These are phyloP conservation scores for Tricholoma matsutake DNA, from an alignment of 768 basidiomycete genomes.

Conservation along the genomic window DNA sequence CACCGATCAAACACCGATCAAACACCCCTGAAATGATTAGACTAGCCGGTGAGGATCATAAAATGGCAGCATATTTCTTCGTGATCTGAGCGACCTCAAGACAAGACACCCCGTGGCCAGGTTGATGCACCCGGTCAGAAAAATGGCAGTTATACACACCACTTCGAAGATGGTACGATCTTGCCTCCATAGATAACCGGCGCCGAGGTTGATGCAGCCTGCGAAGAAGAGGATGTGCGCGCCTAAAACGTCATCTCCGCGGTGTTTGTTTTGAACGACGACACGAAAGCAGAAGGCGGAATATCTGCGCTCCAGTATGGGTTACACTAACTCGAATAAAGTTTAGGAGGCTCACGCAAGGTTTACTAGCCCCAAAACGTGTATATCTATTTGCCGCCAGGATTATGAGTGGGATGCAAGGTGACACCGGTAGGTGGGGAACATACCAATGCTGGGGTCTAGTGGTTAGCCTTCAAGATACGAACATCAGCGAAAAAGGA, in stretches of 20 bases:
- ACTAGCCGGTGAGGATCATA: no score
- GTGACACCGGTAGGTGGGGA: background rate
- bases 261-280: conserved; percentile 3
- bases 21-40: no score
- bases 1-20: no score
- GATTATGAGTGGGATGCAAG: background rate
- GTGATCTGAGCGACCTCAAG: background rate
- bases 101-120: background rate
- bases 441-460: background rate
- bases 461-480: background rate
- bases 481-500: background rate
- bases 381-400: background rate
- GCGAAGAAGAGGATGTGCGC: conserved; percentile 12
- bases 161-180: background rate
- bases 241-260: conserved; percentile 8
- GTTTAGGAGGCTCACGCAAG: conserved; percentile 9
- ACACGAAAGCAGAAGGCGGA: conserved; percentile 7
- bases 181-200: conserved; percentile 7
- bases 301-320: conserved; percentile 5
- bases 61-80: no score
- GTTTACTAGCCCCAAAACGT: conserved; percentile 9
- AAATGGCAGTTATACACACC: background rate
- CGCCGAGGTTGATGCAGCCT: conserved; percentile 11
- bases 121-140: background rate
- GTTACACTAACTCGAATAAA: no score